Conservation (phyloP, 2,329 filamentous ascomycete species). For the Rhytidhysteron rufulum region DNA sequence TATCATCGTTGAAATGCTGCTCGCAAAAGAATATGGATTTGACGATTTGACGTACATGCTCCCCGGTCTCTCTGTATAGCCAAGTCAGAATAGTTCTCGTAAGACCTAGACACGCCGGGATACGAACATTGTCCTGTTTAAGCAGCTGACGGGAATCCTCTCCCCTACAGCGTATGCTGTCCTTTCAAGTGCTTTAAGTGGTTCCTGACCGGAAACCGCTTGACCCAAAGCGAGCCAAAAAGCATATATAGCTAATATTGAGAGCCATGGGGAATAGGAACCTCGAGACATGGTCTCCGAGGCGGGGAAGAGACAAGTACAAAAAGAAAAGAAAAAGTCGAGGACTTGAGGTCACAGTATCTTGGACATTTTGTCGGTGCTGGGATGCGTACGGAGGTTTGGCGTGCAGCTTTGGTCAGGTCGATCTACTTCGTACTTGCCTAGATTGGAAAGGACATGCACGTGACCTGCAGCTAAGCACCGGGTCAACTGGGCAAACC, state of each 20-base stretch:
- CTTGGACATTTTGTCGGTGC: too few species aligned
- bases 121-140: constrained; percentile 50
- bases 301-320: background rate
- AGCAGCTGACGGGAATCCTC: constrained; percentile 48
- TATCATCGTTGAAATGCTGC: too few species aligned
- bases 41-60: constrained; percentile 67
- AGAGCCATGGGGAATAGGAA: constrained; percentile 12
- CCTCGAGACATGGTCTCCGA: constrained; percentile 1
- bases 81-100: too few species aligned
- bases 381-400: too few species aligned
- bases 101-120: too few species aligned
- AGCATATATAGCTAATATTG: constrained; percentile 22
- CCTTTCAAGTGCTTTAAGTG: constrained; percentile 30
- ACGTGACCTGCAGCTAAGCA: too few species aligned
- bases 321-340: background rate
- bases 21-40: too few species aligned
- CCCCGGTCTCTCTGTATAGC: constrained; percentile 71
- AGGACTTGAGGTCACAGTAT: background rate
- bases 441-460: too few species aligned
- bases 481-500: too few species aligned
- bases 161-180: constrained; percentile 47
- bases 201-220: constrained; percentile 40
- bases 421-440: too few species aligned
- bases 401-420: too few species aligned
- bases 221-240: constrained; percentile 33